These are phyloP conservation scores for Rosa persica DNA, from an alignment of 306 rosid species.

Conservation along the genomic window DNA sequence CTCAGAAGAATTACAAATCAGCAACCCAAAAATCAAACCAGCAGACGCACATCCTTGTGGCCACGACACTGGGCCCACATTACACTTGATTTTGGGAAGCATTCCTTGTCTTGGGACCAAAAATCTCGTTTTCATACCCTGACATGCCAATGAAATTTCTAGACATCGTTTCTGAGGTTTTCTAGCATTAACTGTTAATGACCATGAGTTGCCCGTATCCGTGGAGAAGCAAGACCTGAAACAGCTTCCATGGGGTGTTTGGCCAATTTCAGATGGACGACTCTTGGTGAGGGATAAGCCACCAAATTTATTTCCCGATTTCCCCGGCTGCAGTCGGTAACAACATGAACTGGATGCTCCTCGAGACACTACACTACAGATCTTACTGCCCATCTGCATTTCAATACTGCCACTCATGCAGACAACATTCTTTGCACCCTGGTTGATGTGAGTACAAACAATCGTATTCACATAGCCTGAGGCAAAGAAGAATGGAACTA, in stretches of 20 bases:
- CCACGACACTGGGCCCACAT: slow-evolving; percentile 49
- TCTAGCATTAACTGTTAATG: slow-evolving; percentile 33
- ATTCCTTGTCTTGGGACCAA: slow-evolving; percentile 48
- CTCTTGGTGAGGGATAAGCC: slow-evolving; percentile 42
- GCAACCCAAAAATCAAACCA: slow-evolving; percentile 63
- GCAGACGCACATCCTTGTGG: slow-evolving; percentile 57
- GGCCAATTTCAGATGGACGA: slow-evolving; percentile 41
- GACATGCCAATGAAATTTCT: slow-evolving; percentile 56
- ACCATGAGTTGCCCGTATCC: slow-evolving; percentile 33
- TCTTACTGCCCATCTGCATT: slow-evolving; percentile 61
- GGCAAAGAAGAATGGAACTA: slow-evolving; percentile 36
- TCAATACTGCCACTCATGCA: slow-evolving; percentile 44
- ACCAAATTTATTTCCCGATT: slow-evolving; percentile 39
- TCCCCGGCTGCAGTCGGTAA: slow-evolving; percentile 33
- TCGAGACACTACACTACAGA: slow-evolving; percentile 45
- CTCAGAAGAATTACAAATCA: slow-evolving; percentile 65
- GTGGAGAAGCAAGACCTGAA: slow-evolving; percentile 55
- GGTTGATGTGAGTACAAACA: slow-evolving; percentile 42
- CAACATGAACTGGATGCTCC: slow-evolving; percentile 47
- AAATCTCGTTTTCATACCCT: slow-evolving; percentile 54
- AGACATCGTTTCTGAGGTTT: slow-evolving; percentile 35
- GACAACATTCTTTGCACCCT: slow-evolving; percentile 46
- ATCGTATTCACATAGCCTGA: slow-evolving; percentile 64
- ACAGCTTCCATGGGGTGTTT: slow-evolving; percentile 46
- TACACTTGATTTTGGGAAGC: slow-evolving; percentile 53